Evolutionary conservation across 106 monocot genomes (phyloP), one percentile per base, ranked within the genome.

Genomic region (Allium sativum): DNA sequence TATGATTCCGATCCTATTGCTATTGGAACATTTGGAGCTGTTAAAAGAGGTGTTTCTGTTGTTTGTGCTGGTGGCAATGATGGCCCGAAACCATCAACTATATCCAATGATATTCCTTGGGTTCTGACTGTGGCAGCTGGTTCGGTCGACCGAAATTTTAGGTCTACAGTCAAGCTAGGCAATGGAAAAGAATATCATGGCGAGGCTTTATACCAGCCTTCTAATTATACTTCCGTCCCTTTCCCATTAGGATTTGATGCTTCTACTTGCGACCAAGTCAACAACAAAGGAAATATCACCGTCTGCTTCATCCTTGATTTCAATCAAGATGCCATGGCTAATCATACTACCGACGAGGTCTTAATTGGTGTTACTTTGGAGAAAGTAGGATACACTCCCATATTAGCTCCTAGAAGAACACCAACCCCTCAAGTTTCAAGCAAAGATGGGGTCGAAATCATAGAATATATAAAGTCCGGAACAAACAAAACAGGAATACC

Each of bases 41-140:
- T 59, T 10, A 9, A 59, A 46, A 85, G 67, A 43, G 85, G 78
- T 0, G 54, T 81, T 12, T 65, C 75, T 15, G 77, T 77, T 1
- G 74, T 72, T 43, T 53, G 56, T 18, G 48, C 76, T 8, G 87
- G 55, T 7, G 82, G 87, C 9, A 83, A 87, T 47, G 0, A 0
- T 6, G 87, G 87, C 6, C 82, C n/a, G n/a, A n/a, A n/a, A n/a
- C n/a, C n/a, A n/a, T n/a, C n/a, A n/a, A n/a, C n/a, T n/a, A n/a
- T n/a, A 42, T 55, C 73, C 0, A 87, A 82, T 42, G 76, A 65
- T 3, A 76, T 76, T 4, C 86, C 86, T 10, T 88, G 88, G 88
- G 15, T 83, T 1, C 61, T 88, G 2, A 88, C 88, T 3, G 81
- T 88, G 18, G 84, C 60, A 0, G 84, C 81, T 0, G 71, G 78